phyloP scores from a whole-genome alignment of 2,329 filamentous ascomycete genomes.

The Seiridium unicorne region DNA sequence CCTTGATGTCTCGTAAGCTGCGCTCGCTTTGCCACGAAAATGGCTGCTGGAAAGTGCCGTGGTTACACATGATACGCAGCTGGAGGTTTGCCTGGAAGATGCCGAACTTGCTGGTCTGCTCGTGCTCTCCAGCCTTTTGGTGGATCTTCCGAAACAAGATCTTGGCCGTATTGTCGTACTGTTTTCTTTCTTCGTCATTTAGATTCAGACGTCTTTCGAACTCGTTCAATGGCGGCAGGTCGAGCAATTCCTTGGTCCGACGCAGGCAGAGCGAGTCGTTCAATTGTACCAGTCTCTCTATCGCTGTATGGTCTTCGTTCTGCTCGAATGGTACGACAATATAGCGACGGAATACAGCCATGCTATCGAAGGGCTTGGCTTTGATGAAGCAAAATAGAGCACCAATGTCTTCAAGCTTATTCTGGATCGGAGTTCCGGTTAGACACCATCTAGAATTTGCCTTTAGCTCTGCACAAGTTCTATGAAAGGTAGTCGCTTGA shows the following conservation, averaged over 20 bases:
- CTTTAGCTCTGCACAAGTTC: conserved; percentile 36
- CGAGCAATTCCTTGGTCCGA: conserved; percentile 37
- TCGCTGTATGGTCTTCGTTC: conserved; percentile 15
- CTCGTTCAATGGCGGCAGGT: conserved; percentile 30
- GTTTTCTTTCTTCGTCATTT: conserved; percentile 24
- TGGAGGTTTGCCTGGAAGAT: conserved; percentile 46
- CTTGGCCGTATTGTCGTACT: conserved; percentile 32
- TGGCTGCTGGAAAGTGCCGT: conserved; percentile 44
- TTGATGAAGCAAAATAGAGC: conserved; percentile 48
- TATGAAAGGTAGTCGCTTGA: conserved; percentile 40
- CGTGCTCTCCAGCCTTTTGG: conserved; percentile 32
- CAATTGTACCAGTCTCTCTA: conserved; percentile 30
- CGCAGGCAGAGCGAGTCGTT: conserved; percentile 38
- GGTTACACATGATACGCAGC: conserved; percentile 47
- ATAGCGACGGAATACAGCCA: conserved; percentile 38
- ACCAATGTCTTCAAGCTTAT: conserved; percentile 49
- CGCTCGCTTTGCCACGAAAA: conserved; percentile 39
- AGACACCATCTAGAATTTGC: conserved; percentile 51
- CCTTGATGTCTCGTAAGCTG: conserved; percentile 31
- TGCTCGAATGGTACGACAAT: conserved; percentile 39
- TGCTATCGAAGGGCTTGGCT: conserved; percentile 38
- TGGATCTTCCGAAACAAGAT: conserved; percentile 36
- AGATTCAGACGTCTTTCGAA: conserved; percentile 27
- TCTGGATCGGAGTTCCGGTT: conserved; percentile 54
- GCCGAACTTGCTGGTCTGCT: conserved; percentile 35